Percentiles rank a stretch among this genome's conserved stretches.
Conservation (phyloP, 495 filamentous ascomycete species). For the Echria macrotheca region DNA sequence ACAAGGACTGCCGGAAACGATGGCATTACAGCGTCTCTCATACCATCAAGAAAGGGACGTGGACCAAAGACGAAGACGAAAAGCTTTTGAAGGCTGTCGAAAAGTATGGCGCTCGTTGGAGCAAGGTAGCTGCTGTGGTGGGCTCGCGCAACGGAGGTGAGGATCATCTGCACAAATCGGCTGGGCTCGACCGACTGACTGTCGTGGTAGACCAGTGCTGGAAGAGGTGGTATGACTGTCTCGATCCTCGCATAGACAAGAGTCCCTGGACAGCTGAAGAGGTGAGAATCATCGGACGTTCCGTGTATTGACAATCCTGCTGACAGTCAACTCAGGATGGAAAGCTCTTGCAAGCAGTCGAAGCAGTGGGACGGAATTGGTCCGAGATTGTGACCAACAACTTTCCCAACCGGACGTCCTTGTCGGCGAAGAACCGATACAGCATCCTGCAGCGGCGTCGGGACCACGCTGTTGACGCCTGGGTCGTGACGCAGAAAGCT, state of each 20-base stretch:
- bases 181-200: no score
- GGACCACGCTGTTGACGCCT: neutral
- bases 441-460: constrained; percentile 24
- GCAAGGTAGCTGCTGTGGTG: constrained; percentile 26
- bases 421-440: constrained; percentile 35
- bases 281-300: constrained; percentile 15
- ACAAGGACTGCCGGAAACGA: constrained; percentile 40
- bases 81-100: constrained; percentile 30
- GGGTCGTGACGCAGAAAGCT: no score
- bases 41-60: constrained; percentile 36
- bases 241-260: constrained; percentile 29
- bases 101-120: constrained; percentile 32
- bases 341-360: constrained; percentile 23
- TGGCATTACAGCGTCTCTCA: constrained; percentile 37
- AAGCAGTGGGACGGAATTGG: constrained; percentile 30
- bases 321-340: constrained; percentile 20
- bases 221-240: constrained; percentile 32
- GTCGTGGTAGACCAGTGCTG: constrained; percentile 34
- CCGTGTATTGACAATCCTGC: neutral
- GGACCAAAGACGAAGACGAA: constrained; percentile 37
- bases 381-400: constrained; percentile 29
- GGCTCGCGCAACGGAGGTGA: constrained; percentile 29
- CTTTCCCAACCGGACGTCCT: constrained; percentile 31
- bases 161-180: no score
- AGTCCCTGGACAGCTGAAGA: constrained; percentile 29